Conservation (phyloP, 345 rosid genomes). For the Citrus inodora region DNA sequence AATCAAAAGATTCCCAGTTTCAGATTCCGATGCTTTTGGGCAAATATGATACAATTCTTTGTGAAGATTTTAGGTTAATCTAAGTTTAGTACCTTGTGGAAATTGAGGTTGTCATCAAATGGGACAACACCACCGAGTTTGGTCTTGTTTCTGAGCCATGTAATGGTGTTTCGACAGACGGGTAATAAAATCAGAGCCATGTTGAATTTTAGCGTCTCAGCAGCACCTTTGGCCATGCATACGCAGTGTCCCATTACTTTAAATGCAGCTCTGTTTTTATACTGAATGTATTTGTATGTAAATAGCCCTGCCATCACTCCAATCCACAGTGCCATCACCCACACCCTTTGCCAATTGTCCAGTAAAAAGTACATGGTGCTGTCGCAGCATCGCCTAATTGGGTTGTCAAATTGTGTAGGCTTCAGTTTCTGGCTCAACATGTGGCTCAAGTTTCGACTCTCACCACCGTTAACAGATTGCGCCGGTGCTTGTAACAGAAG, state of each 20-base stretch:
- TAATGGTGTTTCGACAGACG: slow-evolving; percentile 74
- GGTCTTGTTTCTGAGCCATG: slow-evolving; percentile 78
- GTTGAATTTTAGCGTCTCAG: slow-evolving; percentile 63
- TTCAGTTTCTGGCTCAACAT: slow-evolving; percentile 76
- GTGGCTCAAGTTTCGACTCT: slow-evolving; percentile 63
- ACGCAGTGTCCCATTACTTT: slow-evolving; percentile 68
- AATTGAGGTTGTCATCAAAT: slow-evolving; percentile 83
- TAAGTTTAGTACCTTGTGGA: slow-evolving; percentile 56
- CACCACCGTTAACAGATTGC: slow-evolving; percentile 49
- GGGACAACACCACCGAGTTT: slow-evolving; percentile 64
- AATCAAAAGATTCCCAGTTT: background rate
- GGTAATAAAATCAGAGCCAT: slow-evolving; percentile 80
- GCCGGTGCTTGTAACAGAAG: slow-evolving; percentile 58
- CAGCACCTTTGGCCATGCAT: slow-evolving; percentile 80
- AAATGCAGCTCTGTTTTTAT: slow-evolving; percentile 45
- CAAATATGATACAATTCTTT: too few species aligned
- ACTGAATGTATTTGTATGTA: slow-evolving; percentile 53
- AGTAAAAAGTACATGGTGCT: slow-evolving; percentile 45
- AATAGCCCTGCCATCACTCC: slow-evolving; percentile 56
- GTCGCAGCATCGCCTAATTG: slow-evolving; percentile 38
- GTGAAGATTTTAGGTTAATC: too few species aligned
- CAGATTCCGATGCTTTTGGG: background rate
- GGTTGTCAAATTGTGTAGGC: slow-evolving; percentile 49
- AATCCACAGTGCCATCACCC: slow-evolving; percentile 69
- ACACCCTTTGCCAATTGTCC: slow-evolving; percentile 77